phyloP scores from a whole-genome alignment of 2,329 filamentous ascomycete species.

The Fusarium xylarioides region DNA sequence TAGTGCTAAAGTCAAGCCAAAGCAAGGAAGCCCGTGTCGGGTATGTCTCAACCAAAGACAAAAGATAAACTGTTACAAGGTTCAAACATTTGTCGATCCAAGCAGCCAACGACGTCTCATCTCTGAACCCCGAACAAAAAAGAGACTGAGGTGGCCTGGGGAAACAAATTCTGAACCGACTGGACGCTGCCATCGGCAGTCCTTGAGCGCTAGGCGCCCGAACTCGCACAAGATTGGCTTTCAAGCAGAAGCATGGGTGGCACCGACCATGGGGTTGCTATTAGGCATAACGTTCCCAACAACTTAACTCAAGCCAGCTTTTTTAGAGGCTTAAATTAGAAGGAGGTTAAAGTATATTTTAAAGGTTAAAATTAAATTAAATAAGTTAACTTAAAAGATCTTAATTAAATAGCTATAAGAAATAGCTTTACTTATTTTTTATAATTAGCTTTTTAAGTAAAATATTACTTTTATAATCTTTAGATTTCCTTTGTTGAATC shows the following conservation, averaged over 20 bases:
- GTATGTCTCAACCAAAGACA: neutral
- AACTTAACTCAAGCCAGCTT: too few species aligned
- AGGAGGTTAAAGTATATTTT: too few species aligned
- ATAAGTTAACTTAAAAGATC: too few species aligned
- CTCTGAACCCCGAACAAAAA: neutral
- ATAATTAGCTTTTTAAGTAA: too few species aligned
- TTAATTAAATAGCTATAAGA: too few species aligned
- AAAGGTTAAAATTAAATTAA: too few species aligned
- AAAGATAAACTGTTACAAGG: neutral
- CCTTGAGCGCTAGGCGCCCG: conserved; percentile 32
- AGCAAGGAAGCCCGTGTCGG: neutral
- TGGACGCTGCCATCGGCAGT: conserved; percentile 34
- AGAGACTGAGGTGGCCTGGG: neutral
- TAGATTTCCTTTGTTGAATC: too few species aligned
- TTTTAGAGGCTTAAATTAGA: too few species aligned
- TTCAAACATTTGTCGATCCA: neutral
- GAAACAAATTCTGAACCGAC: neutral
- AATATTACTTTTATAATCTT: too few species aligned
- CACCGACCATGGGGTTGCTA: conserved; percentile 42
- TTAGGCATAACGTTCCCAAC: too few species aligned
- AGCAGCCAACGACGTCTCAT: neutral
- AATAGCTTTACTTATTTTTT: too few species aligned
- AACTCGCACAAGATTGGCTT: conserved; percentile 15
- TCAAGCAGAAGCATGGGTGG: conserved; percentile 35
- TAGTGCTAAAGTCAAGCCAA: neutral